Base-by-base conservation (phyloP, 2,329 filamentous ascomycete species). In the Endoconidiophora polonica region DNA sequence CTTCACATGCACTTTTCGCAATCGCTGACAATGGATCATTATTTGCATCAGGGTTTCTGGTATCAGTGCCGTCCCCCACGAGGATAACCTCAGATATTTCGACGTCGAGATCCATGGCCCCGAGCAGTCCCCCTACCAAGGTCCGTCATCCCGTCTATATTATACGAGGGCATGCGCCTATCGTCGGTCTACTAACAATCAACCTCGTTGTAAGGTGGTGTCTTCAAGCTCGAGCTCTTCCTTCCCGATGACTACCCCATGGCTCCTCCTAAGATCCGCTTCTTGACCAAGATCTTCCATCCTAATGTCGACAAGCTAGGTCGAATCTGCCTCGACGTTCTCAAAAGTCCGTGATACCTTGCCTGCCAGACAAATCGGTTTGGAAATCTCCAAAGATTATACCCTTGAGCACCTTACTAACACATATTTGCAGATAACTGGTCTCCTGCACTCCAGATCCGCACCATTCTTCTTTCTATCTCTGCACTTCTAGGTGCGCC, bases 201-300 rank as follows among this genome's bases (percentile, higher is more conserved):
- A 48, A 38, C n/a, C 24, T 44, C 20, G 10, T 39, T 24, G 7
- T 51, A 23, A 78, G 74, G 74, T 49, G 91, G 93, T 45, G 76
- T 94, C 56, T 98, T 98, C 73, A 90, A 93, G 67, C 82, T 96
- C 55, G 91, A 98, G 66, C 79, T 98, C 18, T 98, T 98, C 66
- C 76, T 98, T 22, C 93, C 93, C 42, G 91, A 98, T 61, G 91
- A 98, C 69, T 98, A 98, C 65, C 91, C 91, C 40, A 98, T 98
- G 91, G 94, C 87, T 33, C 90, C 91, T 49, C 91, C 91, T 43
- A 95, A 95, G 73, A 95, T 98, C 62, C 85, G 91, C 50, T 98
- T 98, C 68, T 73, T 98, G 47, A 98, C 93, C 59, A 95, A 94
- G 69, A 96, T 98, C 65, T 98, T 96, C 68, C 93, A 98, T 65